Evolutionary conservation across 306 rosid genomes (phyloP).

Genomic region (Glycine latifolia): DNA sequence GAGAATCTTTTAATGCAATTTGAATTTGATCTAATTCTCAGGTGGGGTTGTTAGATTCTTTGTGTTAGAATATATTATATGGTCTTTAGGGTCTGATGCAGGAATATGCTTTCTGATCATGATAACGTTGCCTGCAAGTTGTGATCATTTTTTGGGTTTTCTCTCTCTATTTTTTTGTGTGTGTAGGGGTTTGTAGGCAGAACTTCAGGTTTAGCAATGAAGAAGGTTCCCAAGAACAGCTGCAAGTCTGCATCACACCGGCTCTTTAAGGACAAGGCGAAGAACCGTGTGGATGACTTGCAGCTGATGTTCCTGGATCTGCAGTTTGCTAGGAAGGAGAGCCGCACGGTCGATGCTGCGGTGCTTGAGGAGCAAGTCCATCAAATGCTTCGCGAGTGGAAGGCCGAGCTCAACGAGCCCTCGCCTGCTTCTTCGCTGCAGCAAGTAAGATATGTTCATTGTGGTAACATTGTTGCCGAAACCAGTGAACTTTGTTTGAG

Average conservation of each 20-base stretch:
- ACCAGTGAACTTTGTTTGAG: conserved; percentile 33
- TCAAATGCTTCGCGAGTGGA: conserved; percentile 99
- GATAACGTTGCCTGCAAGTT: conserved; percentile 36
- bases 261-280: conserved; percentile 95
- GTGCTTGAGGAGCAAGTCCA: conserved; percentile 97
- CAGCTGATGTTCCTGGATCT: conserved; percentile 85
- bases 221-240: conserved; percentile 86
- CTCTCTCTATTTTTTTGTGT: conserved; percentile 4
- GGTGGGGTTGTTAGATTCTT: conserved; percentile 34
- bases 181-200: conserved; percentile 48
- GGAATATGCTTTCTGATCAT: conserved; percentile 51
- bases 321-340: conserved; percentile 97
- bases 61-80: conserved; percentile 4
- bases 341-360: conserved; percentile 78
- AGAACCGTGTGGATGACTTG: conserved; percentile 95
- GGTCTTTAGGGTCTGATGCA: conserved; percentile 30
- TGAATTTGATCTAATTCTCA: conserved; percentile 24
- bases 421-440: conserved; percentile 96
- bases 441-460: conserved; percentile 69
- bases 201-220: conserved; percentile 64
- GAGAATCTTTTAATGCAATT: conserved; percentile 29
- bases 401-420: conserved; percentile 94
- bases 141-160: conserved; percentile 31
- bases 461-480: conserved; percentile 2
- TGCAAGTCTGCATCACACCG: conserved; percentile 95